A percentile compares a stretch with the other conserved stretches of the same genome.
Evolutionary conservation across 2,329 filamentous ascomycete species (phyloP).

Genomic region (Colletotrichum sp.): DNA sequence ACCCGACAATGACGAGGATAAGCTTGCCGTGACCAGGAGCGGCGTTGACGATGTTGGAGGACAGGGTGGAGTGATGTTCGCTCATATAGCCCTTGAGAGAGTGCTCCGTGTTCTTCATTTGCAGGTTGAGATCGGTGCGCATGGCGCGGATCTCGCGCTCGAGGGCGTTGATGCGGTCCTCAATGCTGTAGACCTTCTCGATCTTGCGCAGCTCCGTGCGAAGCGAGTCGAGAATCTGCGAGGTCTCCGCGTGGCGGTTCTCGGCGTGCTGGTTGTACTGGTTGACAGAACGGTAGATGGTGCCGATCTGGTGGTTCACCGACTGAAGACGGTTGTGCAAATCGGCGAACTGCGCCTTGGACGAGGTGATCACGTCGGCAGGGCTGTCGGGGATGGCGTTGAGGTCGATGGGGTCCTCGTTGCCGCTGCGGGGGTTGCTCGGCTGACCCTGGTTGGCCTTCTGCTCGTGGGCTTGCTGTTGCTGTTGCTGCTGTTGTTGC

Average conservation of each 20-base stretch:
- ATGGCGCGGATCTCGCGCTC: conserved; percentile 64
- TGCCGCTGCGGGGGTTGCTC: conserved; percentile 27
- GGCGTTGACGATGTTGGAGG: conserved; percentile 51
- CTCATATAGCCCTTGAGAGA: conserved; percentile 56
- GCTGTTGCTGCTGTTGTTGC: conserved; percentile 37
- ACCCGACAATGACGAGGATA: conserved; percentile 74
- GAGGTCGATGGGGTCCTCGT: conserved; percentile 36
- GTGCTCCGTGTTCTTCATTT: conserved; percentile 55
- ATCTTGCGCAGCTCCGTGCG: conserved; percentile 48
- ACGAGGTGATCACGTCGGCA: conserved; percentile 52
- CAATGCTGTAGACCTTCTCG: conserved; percentile 47
- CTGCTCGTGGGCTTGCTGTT: conserved; percentile 33
- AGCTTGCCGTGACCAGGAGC: conserved; percentile 56
- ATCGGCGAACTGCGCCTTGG: conserved; percentile 75
- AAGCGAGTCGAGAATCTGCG: conserved; percentile 51
- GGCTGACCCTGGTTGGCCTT: conserved; percentile 28
- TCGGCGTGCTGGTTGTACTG: conserved; percentile 56
- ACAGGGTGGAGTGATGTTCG: conserved; percentile 54
- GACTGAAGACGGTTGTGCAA: conserved; percentile 83
- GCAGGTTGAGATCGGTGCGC: conserved; percentile 57
- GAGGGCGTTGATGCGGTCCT: conserved; percentile 54
- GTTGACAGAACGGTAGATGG: conserved; percentile 63
- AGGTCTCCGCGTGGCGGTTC: conserved; percentile 61
- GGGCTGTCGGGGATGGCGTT: conserved; percentile 51
- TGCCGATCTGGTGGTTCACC: conserved; percentile 71